Conservation (phyloP, 1,284 basidiomycete genomes). For the Sutorius eximius region DNA sequence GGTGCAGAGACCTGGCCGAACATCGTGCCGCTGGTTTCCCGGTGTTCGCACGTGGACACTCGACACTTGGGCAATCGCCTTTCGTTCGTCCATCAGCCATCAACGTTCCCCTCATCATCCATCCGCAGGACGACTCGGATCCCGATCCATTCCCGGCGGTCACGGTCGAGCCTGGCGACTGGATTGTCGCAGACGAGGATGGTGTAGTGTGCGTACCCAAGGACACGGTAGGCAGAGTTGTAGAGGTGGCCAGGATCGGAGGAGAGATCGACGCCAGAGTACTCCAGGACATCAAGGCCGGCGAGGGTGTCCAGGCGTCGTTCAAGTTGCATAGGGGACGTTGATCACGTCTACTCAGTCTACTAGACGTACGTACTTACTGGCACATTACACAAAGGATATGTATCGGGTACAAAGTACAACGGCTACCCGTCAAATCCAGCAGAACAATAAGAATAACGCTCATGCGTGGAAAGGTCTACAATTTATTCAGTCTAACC, state of each 20-base stretch:
- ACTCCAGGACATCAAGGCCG: constrained; percentile 74
- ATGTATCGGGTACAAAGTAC: constrained; percentile 22
- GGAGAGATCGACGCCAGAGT: constrained; percentile 73
- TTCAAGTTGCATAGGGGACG: constrained; percentile 78
- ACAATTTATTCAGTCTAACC: background rate
- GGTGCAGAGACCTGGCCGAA: constrained; percentile 82
- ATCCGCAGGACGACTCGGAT: constrained; percentile 36
- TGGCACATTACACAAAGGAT: constrained; percentile 21
- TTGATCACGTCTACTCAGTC: constrained; percentile 26
- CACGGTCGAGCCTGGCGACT: constrained; percentile 75
- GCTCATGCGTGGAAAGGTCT: constrained; percentile 3
- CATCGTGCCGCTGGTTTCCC: constrained; percentile 69
- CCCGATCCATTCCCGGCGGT: constrained; percentile 50
- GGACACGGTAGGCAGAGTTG: constrained; percentile 55
- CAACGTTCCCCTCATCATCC: constrained; percentile 71
- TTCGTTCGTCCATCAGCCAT: constrained; percentile 84
- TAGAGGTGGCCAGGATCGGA: constrained; percentile 60
- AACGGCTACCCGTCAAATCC: constrained; percentile 18
- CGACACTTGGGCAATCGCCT: constrained; percentile 85
- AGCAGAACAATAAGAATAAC: constrained; percentile 21
- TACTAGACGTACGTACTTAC: constrained; percentile 4
- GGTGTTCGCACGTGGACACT: constrained; percentile 79
- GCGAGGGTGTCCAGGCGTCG: constrained; percentile 72
- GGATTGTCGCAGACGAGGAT: constrained; percentile 85
- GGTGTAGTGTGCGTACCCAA: constrained; percentile 85